Base-by-base conservation (phyloP, 192 early-diverging fungal genomes). In the Coemansia sp. region DNA sequence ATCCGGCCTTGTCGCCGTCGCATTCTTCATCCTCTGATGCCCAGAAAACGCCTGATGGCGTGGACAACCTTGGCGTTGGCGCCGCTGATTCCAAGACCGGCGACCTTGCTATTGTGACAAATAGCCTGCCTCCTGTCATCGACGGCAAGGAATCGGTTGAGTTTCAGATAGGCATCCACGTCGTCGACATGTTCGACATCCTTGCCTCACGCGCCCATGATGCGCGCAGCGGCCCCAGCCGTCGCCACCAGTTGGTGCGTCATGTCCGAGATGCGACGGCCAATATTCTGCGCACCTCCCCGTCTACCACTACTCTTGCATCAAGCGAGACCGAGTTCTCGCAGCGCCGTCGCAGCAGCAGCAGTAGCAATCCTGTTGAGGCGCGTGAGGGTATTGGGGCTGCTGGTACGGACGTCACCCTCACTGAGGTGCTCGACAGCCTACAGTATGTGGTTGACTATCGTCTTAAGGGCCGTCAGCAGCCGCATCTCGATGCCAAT, bases 391-490 rank as follows among this genome's bases (percentile, higher is more conserved):
- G 12, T 16, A 2, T 32, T n/a, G 23, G 21, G 7, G n/a, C 64
- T 47, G 62, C 62, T 28, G 56, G 53, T 21, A 55, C 52, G 14
- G 72, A 71, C 48, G 32, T 80, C 44, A 74, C 58, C 52, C 68
- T 80, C 18, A 59, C 71, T 30, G 94, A 96, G 72, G 89, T 96
- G 44, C 85, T 98, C 22, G 87, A 87, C 26, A 88, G 96, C 14
- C 82, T 98, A 55, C 92, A 91, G 54, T 98, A 97, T 76, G 94
- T 96, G 24, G 92, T 95, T 85, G 92, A 96, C 66, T 95, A 91
- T 73, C 89, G 93, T 23, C 87, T 98, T 59, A 89, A 90, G 60
- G 91, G 90, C 55, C 89, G 90, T 14, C 89, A 91, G 64, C 88
- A 90, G 82, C 87, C 85, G 44, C 86, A 88, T 57, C 87, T 98